These are phyloP conservation scores for Pichia sp. DNA, from an alignment of 1,139 yeast species.

Conservation along the genomic window DNA sequence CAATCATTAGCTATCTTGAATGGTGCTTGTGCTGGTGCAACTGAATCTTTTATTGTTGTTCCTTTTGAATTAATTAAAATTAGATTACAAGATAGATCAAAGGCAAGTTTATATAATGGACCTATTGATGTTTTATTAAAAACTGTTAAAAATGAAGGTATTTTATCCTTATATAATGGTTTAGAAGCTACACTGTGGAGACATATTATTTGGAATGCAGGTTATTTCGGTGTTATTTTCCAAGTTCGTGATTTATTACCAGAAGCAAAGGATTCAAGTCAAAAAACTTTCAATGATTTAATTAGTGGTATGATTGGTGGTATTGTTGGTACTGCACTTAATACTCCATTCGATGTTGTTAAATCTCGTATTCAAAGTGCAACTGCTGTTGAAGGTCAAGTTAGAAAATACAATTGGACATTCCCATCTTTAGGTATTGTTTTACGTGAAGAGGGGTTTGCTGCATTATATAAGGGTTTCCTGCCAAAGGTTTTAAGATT, in stretches of 20 bases:
- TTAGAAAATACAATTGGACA: conserved; percentile 86
- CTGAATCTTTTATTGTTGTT: conserved; percentile 92
- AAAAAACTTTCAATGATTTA: conserved; percentile 79
- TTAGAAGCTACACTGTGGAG: conserved; percentile 97
- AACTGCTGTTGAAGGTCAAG: conserved; percentile 53
- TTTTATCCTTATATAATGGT: conserved; percentile 84
- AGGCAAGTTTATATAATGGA: conserved; percentile 72
- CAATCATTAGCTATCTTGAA: conserved; percentile 84
- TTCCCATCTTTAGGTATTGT: conserved; percentile 72
- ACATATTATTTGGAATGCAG: conserved; percentile 96
- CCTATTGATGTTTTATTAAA: conserved; percentile 76
- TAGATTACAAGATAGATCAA: conserved; percentile 82
- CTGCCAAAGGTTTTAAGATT: conserved; percentile 93
- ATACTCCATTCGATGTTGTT: conserved; percentile 97
- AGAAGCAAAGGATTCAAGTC: conserved; percentile 57
- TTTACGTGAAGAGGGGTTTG: conserved; percentile 82
- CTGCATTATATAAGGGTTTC: conserved; percentile 89
- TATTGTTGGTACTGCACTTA: conserved; percentile 85
- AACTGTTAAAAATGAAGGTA: conserved; percentile 70
- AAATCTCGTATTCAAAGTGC: conserved; percentile 95
- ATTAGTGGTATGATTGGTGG: conserved; percentile 95
- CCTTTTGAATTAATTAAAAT: conserved; percentile 89
- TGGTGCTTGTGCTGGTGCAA: conserved; percentile 98
- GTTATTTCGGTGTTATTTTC: conserved; percentile 92
- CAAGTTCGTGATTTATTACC: conserved; percentile 80